phyloP scores from a whole-genome alignment of 1,284 basidiomycete species.

The Agroathelia rolfsii region DNA sequence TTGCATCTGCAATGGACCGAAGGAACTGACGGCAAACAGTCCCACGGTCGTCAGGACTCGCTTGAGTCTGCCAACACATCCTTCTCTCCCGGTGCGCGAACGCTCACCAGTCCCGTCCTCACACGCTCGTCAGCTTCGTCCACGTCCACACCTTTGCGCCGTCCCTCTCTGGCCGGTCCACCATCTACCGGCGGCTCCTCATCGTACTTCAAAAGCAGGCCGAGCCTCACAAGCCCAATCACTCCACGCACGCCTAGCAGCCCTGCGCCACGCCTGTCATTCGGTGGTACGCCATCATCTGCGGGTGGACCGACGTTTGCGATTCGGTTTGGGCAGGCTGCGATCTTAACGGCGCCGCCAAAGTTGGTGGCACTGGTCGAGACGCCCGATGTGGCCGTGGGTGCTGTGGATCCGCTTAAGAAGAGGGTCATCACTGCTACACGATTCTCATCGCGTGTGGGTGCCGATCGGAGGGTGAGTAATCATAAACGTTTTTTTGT shows the following conservation, averaged over 20 bases:
- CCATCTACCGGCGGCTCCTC: slow-evolving; percentile 16
- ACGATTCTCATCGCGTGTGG: slow-evolving; percentile 70
- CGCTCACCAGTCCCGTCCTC: slow-evolving; percentile 14
- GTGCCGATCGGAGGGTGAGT: slow-evolving; percentile 68
- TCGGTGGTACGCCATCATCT: slow-evolving; percentile 16
- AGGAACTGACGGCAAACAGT: slow-evolving; percentile 30
- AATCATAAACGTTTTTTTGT: slow-evolving; percentile 2
- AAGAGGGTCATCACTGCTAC: slow-evolving; percentile 78
- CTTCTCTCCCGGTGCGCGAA: slow-evolving; percentile 14
- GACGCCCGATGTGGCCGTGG: slow-evolving; percentile 74
- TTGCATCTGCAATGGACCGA: slow-evolving; percentile 85
- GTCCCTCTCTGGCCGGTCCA: slow-evolving; percentile 14
- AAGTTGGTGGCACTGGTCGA: slow-evolving; percentile 72
- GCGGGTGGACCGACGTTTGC: slow-evolving; percentile 26
- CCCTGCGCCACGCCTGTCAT: slow-evolving; percentile 25
- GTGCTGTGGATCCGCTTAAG: slow-evolving; percentile 74
- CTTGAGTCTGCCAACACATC: slow-evolving; percentile 9
- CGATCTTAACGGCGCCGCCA: slow-evolving; percentile 68
- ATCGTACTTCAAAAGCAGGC: slow-evolving; percentile 24
- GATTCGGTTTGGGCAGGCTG: slow-evolving; percentile 52
- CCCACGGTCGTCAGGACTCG: slow-evolving; percentile 11
- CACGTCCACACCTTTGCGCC: slow-evolving; percentile 19
- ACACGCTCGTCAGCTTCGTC: slow-evolving; percentile 7
- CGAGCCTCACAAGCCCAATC: slow-evolving; percentile 35
- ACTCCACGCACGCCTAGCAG: slow-evolving; percentile 29